Evolutionary conservation across 1,284 basidiomycete genomes (phyloP).

Genomic region (Vanrija pseudolonga): DNA sequence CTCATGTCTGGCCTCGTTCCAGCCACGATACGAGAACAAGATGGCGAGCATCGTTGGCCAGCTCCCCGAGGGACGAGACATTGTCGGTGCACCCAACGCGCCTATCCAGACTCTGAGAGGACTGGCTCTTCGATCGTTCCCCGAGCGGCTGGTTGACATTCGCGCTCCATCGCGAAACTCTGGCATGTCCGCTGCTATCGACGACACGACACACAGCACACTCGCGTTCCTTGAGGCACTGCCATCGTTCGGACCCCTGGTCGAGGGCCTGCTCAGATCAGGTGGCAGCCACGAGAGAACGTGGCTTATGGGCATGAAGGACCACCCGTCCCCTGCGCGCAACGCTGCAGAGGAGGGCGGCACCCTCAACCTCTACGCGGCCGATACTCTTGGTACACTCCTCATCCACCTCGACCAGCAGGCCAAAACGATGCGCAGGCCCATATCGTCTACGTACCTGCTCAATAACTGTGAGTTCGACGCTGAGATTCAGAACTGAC

Average conservation of each 20-base stretch:
- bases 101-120: slow-evolving; percentile 29
- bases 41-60: slow-evolving; percentile 22
- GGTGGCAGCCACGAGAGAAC: slow-evolving; percentile 44
- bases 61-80: slow-evolving; percentile 13
- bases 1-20: slow-evolving; percentile 26
- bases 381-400: slow-evolving; percentile 46
- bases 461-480: slow-evolving; percentile 46
- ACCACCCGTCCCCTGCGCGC: slow-evolving; percentile 31
- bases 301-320: slow-evolving; percentile 50
- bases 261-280: slow-evolving; percentile 36
- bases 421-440: slow-evolving; percentile 34
- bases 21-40: slow-evolving; percentile 29
- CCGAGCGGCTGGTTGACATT: slow-evolving; percentile 47
- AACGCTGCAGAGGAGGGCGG: slow-evolving; percentile 41
- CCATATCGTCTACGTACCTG: slow-evolving; percentile 39
- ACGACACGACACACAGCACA: slow-evolving; percentile 40
- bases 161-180: slow-evolving; percentile 18
- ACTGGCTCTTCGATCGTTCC: slow-evolving; percentile 43
- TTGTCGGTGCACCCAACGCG: slow-evolving; percentile 16
- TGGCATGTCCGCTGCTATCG: slow-evolving; percentile 22
- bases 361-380: slow-evolving; percentile 44
- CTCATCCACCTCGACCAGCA: slow-evolving; percentile 34
- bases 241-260: slow-evolving; percentile 33
- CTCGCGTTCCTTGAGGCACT: slow-evolving; percentile 45
- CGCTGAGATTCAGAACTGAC: not conserved